Evolutionary conservation across 169 alveolate genomes (phyloP), one percentile per base, ranked within the genome.

Genomic region (Plasmodium ovale): DNA sequence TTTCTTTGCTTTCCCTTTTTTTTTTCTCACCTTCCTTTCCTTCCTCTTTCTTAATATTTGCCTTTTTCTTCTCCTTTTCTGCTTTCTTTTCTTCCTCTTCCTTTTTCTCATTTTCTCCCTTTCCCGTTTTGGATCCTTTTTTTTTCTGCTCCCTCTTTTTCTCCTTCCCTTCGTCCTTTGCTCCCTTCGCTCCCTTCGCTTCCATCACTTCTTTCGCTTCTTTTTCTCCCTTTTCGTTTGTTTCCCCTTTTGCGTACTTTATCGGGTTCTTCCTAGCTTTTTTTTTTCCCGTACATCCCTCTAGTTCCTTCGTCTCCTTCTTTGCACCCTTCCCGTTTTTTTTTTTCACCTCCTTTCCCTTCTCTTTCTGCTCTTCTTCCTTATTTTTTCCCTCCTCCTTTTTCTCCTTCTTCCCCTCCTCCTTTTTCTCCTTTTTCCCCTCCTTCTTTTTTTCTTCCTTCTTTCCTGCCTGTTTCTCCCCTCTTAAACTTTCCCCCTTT

Each of bases 181-280:
- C 87, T 29, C 58, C 42, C 31, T 64, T n/a, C 42, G 42, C 39
- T 10, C 27, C 5, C 72, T 29, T 64, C 72, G 39, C 23, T 19
- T 3, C 47, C 12, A 16, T 39, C 7, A 35, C 54, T 47, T 67
- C 47, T 39, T 16, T 58, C 23, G 21, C 29, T 14, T 33, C 37
- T 53, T 19, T 23, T 14, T 67, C 56, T 21, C 49, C 62, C 47
- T 19, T 29, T 14, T 35, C 25, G 21, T 33, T 27, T 25, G 33
- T 67, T 67, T 67, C n/a, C n/a, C n/a, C n/a, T n/a, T n/a, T n/a
- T n/a, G n/a, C n/a, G n/a, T n/a, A n/a, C n/a, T n/a, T n/a, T n/a
- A n/a, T n/a, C n/a, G n/a, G n/a, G n/a, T 56, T 64, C 4, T 14
- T 68, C 31, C 12, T 23, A 12, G 6, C 39, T 10, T 21, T 42